phyloP scores from a whole-genome alignment of 805 yeast genomes.

The Kuraishia piskuri region DNA sequence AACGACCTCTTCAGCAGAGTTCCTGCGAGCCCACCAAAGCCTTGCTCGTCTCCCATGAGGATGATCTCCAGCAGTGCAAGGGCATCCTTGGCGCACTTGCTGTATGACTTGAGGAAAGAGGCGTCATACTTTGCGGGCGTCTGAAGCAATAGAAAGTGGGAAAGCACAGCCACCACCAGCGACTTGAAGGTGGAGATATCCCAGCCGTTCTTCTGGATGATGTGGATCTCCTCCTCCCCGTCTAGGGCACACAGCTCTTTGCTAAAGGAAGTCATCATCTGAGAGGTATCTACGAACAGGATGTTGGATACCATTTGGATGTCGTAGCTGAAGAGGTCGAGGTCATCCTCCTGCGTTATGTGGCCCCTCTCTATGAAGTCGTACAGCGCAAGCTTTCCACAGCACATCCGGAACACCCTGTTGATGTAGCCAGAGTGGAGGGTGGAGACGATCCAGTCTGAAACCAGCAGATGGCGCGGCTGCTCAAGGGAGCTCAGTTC shows the following conservation, averaged over 20 bases:
- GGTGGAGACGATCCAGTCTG: constrained; percentile 39
- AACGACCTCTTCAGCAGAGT: background rate
- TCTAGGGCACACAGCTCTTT: constrained; percentile 53
- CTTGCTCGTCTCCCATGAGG: constrained; percentile 48
- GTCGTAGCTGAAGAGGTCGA: constrained; percentile 54
- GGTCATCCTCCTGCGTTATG: constrained; percentile 45
- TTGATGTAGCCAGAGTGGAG: constrained; percentile 47
- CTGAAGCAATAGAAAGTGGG: constrained; percentile 32
- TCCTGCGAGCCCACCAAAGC: constrained; percentile 27
- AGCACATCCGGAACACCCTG: constrained; percentile 46
- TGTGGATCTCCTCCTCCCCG: constrained; percentile 30
- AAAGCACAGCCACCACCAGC: constrained; percentile 35
- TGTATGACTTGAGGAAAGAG: constrained; percentile 18
- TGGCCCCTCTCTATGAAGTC: constrained; percentile 18
- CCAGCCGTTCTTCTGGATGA: constrained; percentile 35
- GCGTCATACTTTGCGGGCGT: constrained; percentile 7
- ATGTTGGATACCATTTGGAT: constrained; percentile 44
- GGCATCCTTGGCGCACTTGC: constrained; percentile 30
- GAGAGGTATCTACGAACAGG: constrained; percentile 33
- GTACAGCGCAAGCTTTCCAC: constrained; percentile 5
- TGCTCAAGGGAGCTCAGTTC: constrained; percentile 37
- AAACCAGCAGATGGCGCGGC: constrained; percentile 31
- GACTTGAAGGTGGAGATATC: constrained; percentile 55
- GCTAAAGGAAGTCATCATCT: constrained; percentile 38
- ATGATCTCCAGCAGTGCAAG: constrained; percentile 37